Conservation (phyloP, 192 early-diverging fungal species). For the Coemansia sp. region DNA sequence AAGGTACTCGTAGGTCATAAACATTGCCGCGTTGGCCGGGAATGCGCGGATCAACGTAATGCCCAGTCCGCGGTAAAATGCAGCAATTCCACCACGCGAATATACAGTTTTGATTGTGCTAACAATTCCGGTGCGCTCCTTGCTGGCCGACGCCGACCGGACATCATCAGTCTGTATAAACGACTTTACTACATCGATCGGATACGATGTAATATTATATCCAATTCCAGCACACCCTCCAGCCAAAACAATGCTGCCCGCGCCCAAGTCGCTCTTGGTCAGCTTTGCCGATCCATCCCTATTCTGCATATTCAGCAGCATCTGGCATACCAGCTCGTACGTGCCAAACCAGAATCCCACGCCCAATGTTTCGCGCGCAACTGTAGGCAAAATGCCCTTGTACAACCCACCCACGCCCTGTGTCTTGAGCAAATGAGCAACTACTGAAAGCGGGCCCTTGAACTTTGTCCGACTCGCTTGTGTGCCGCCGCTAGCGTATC, state of each 20-base stretch:
- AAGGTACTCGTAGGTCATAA: slow-evolving; percentile 88
- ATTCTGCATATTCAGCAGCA: slow-evolving; percentile 45
- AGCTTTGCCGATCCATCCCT: slow-evolving; percentile 19
- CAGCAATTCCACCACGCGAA: slow-evolving; percentile 70
- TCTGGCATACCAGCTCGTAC: slow-evolving; percentile 76
- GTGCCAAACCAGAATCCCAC: slow-evolving; percentile 96
- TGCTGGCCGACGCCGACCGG: background rate
- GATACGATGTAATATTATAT: slow-evolving; percentile 84
- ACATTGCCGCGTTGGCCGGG: slow-evolving; percentile 94
- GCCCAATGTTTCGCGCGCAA: slow-evolving; percentile 87
- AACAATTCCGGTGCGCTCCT: slow-evolving; percentile 52
- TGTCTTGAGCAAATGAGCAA: slow-evolving; percentile 54
- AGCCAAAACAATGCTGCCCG: slow-evolving; percentile 75
- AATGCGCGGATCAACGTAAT: slow-evolving; percentile 87
- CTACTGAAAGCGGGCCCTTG: slow-evolving; percentile 60
- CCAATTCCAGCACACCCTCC: slow-evolving; percentile 91
- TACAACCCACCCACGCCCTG: slow-evolving; percentile 58
- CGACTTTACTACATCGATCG: slow-evolving; percentile 92
- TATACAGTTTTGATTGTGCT: slow-evolving; percentile 71
- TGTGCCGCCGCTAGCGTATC: slow-evolving; percentile 12
- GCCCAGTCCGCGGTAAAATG: slow-evolving; percentile 91
- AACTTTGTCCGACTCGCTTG: slow-evolving; percentile 21
- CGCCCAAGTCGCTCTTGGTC: slow-evolving; percentile 70
- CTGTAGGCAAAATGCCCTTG: slow-evolving; percentile 59
- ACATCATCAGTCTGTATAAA: slow-evolving; percentile 87